Evolutionary conservation across 1,284 basidiomycete species (phyloP), one percentile per base, ranked within the genome.

Genomic region (Malassezia globosa): DNA sequence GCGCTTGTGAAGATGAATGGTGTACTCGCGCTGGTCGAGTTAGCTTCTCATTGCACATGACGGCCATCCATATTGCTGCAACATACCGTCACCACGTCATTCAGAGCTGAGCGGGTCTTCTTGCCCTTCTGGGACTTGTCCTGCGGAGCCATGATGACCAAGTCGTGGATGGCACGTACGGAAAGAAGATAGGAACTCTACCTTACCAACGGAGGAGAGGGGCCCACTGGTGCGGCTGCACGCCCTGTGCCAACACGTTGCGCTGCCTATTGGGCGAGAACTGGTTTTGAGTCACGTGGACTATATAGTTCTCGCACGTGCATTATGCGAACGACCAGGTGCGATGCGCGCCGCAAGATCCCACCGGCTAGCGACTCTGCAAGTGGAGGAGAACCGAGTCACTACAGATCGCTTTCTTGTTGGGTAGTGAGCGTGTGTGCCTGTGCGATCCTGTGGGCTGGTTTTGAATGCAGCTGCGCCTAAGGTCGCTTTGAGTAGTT

Each of bases 1-100:
- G 37, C 64, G 64, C 59, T 65, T 66, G 68, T 71, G 68, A 35
- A 71, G 63, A 65, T 70, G 60, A 55, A 70, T 65, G 31, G 67
- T 69, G 66, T 66, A 67, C 56, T 70, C 64, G 55, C 66, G 64
- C 59, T 61, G 58, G 21, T 24, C n/a, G 41, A n/a, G 49, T 51
- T 25, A 46, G 46, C 22, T 26, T 25, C 19, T 25, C 13, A n/a
- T 7, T 21, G 31, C 34, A 13, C 1, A 14, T 2, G 7, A 36
- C 13, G 19, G 23, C 21, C 16, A 13, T 27, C 8, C 21, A 13
- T 8, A 34, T 10, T 29, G 40, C 16, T 29, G 16, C 23, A 37
- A 61, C 59, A 26, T 39, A 62, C 57, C 37, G 61, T 63, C 47
- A 59, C 57, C 48, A 63, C 61, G 44, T 63, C 61, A 51, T 60